These are phyloP conservation scores for Symbiodinium pilosum DNA, from an alignment of 73 alveolate species.

Conservation along the genomic window DNA sequence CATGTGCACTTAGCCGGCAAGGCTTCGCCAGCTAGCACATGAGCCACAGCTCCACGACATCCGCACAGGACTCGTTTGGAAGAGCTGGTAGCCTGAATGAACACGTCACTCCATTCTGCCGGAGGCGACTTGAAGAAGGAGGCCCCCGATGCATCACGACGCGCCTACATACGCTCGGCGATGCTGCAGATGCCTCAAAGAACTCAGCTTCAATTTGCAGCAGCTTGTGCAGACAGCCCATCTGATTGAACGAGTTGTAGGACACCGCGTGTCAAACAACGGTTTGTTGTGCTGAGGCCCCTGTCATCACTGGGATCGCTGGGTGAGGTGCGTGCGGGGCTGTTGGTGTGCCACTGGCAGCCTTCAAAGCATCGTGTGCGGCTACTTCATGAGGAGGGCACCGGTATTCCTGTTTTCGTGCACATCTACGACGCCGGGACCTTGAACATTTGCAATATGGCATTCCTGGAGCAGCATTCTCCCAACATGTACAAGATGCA, in stretches of 20 bases:
- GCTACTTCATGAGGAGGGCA: neutral
- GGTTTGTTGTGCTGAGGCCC: neutral
- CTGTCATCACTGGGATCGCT: neutral
- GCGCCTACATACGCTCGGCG: neutral
- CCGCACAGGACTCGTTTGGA: neutral
- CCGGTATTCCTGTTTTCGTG: slow-evolving; percentile 18
- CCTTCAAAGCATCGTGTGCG: neutral
- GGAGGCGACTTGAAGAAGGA: neutral
- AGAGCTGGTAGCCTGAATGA: neutral
- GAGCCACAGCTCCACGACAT: neutral
- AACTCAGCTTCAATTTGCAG: neutral
- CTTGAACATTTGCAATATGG: neutral
- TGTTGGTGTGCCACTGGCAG: neutral
- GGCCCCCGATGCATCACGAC: neutral
- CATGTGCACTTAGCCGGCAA: neutral
- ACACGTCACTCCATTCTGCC: neutral
- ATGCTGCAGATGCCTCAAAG: neutral
- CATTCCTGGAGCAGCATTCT: neutral
- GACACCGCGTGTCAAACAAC: no score
- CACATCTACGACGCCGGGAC: slow-evolving; percentile 66
- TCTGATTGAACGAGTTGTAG: no score
- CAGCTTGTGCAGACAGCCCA: neutral
- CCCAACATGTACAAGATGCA: no score
- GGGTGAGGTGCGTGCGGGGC: neutral
- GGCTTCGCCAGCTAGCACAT: neutral